phyloP scores from a whole-genome alignment of 2,329 filamentous ascomycete genomes.

The Beauveria sp. region DNA sequence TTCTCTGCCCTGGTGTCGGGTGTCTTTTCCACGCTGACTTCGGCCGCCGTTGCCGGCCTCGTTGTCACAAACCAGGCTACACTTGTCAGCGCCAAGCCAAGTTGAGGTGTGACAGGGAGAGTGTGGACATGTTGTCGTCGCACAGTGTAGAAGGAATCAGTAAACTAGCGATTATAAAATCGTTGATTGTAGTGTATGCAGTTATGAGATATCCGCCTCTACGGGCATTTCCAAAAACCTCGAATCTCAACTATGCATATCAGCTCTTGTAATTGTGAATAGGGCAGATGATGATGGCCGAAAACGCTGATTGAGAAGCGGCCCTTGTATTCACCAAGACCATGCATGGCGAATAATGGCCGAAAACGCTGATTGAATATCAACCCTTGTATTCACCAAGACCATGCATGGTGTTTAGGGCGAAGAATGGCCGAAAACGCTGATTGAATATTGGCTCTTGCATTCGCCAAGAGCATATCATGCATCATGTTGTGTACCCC shows the following conservation, averaged over 20 bases:
- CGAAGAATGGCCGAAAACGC: not conserved
- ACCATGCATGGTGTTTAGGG: not conserved
- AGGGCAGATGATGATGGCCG: not conserved
- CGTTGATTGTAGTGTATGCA: slow-evolving; percentile 7
- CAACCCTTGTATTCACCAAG: not conserved
- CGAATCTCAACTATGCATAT: not conserved
- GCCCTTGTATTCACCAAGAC: not conserved
- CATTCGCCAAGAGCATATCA: not conserved
- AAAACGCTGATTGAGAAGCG: not conserved
- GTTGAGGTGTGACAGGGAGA: not conserved
- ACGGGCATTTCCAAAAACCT: not conserved
- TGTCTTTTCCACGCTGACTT: slow-evolving; percentile 73
- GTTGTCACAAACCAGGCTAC: slow-evolving; percentile 49
- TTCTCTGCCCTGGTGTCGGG: slow-evolving; percentile 71
- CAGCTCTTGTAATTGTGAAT: not conserved
- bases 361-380: not conserved
- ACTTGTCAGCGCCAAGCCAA: slow-evolving; percentile 1
- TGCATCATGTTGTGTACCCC: not conserved
- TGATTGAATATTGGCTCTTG: not conserved
- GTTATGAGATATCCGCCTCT: slow-evolving; percentile 7
- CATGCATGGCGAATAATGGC: not conserved
- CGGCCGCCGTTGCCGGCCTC: slow-evolving; percentile 70
- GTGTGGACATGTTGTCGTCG: not conserved
- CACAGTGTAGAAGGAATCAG: not conserved
- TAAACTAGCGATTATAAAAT: not conserved